Evolutionary conservation across 164 flowering plant genomes (phyloP).

Genomic region (Buxus sempervirens): DNA sequence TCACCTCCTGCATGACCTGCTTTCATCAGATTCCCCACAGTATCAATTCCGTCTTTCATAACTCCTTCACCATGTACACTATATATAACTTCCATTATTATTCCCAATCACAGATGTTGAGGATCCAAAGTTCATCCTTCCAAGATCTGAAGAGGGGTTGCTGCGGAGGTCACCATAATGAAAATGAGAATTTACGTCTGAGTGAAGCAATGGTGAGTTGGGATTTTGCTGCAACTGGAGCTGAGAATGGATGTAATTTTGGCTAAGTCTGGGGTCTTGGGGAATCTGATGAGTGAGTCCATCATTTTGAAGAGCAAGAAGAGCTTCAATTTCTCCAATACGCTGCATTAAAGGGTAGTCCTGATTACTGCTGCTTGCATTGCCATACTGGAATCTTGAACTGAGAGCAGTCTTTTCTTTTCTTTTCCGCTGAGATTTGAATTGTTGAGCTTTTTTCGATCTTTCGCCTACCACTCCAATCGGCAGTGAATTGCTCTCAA

Average conservation of each 20-base stretch:
- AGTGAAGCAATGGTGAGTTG: conserved; percentile 10
- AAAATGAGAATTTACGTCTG: conserved; percentile 24
- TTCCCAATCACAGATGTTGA: conserved; percentile 26
- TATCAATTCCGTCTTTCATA: conserved; percentile 31
- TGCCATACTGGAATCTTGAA: conserved; percentile 34
- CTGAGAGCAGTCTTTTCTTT: conserved; percentile 52
- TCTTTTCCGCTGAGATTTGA: conserved; percentile 57
- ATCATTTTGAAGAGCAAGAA: conserved; percentile 49
- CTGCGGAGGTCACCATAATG: conserved; percentile 33
- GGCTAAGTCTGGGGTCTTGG: conserved; percentile 34
- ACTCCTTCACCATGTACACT: conserved; percentile 29
- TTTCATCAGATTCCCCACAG: conserved; percentile 14
- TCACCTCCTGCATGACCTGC: too few relatives aligned
- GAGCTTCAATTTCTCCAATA: conserved; percentile 34
- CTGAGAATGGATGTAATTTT: conserved; percentile 40
- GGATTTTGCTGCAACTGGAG: conserved; percentile 48
- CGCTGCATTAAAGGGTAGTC: conserved; percentile 48
- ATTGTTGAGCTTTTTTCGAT: conserved; percentile 63
- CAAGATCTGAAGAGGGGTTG: conserved; percentile 45
- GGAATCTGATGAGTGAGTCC: too few relatives aligned
- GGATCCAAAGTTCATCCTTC: conserved; percentile 41
- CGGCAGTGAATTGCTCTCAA: conserved; percentile 74
- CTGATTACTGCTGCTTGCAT: conserved; percentile 22
- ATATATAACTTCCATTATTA: conserved; percentile 35
- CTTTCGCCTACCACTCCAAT: conserved; percentile 76